These are phyloP conservation scores for Pichia heedii DNA, from an alignment of 805 yeast genomes.

Conservation along the genomic window DNA sequence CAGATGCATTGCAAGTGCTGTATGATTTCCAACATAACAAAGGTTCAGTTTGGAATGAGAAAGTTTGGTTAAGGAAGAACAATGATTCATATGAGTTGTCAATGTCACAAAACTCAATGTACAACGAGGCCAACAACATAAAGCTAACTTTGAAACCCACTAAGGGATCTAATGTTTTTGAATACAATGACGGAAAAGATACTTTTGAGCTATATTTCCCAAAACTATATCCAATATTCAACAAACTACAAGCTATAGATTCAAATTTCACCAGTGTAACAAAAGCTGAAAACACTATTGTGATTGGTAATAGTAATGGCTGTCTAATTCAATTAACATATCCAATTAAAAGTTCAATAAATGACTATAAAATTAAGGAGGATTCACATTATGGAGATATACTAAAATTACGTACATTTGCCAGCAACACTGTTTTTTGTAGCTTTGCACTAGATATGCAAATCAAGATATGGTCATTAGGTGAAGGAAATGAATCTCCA, in stretches of 20 bases:
- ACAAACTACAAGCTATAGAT: neutral
- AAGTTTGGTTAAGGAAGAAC: constrained; percentile 2
- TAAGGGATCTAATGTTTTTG: too few relatives aligned
- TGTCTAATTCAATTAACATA: neutral
- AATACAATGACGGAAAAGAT: neutral
- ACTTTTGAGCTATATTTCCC: neutral
- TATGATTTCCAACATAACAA: neutral
- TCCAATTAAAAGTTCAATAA: neutral
- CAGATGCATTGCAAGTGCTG: constrained; percentile 2
- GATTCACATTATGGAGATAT: constrained; percentile 39
- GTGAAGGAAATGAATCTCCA: constrained; percentile 29
- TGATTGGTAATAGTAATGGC: constrained; percentile 5
- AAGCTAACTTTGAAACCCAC: neutral
- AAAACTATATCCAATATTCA: neutral
- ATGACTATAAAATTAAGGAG: neutral
- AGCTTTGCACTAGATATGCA: constrained; percentile 51
- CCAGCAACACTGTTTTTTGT: constrained; percentile 53
- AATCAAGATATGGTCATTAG: constrained; percentile 46
- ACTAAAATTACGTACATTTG: constrained; percentile 40
- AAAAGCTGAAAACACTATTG: neutral
- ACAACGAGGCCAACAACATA: neutral
- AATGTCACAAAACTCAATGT: neutral
- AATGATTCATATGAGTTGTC: neutral
- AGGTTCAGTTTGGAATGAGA: neutral
- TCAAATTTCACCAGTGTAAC: constrained; percentile 1